A percentile compares a stretch with the other conserved stretches of the same genome.
Conservation (phyloP, 108 stramenopile genomes). For the Epithemia pelagica region DNA sequence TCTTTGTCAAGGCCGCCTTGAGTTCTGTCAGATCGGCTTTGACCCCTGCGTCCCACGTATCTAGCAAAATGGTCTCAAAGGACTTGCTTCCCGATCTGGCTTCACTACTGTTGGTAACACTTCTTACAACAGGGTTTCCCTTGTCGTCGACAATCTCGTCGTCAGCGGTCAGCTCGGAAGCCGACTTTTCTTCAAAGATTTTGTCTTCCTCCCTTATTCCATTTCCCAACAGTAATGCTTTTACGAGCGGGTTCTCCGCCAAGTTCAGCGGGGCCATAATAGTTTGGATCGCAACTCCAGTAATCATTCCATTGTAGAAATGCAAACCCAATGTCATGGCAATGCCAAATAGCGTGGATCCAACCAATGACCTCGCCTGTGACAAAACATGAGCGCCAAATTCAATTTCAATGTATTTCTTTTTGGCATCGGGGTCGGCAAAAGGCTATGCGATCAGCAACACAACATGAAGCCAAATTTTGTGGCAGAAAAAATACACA, state of each 20-base stretch:
- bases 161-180: slow-evolving; percentile 46
- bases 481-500: not conserved
- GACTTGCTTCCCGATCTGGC: slow-evolving; percentile 13
- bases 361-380: slow-evolving; percentile 47
- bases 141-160: slow-evolving; percentile 60
- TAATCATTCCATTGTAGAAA: slow-evolving; percentile 82
- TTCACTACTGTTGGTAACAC: slow-evolving; percentile 4
- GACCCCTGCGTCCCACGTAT: slow-evolving; percentile 83
- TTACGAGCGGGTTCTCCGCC: slow-evolving; percentile 60
- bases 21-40: slow-evolving; percentile 64
- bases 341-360: slow-evolving; percentile 71
- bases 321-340: slow-evolving; percentile 79
- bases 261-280: slow-evolving; percentile 81
- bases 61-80: slow-evolving; percentile 73
- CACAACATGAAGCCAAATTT: slow-evolving; percentile 1
- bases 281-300: slow-evolving; percentile 80
- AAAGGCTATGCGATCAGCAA: slow-evolving; percentile 75
- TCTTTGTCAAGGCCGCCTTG: slow-evolving; percentile 47
- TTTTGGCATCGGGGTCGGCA: slow-evolving; percentile 69
- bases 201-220: slow-evolving; percentile 48
- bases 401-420: slow-evolving; percentile 58
- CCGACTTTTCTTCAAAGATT: slow-evolving; percentile 68
- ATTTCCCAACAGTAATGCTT: slow-evolving; percentile 45
- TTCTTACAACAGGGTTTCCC: slow-evolving; percentile 52
- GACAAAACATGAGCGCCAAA: slow-evolving; percentile 41